Base-by-base conservation (phyloP, 768 basidiomycete genomes). In the Pleurotus salmoneostramineus region DNA sequence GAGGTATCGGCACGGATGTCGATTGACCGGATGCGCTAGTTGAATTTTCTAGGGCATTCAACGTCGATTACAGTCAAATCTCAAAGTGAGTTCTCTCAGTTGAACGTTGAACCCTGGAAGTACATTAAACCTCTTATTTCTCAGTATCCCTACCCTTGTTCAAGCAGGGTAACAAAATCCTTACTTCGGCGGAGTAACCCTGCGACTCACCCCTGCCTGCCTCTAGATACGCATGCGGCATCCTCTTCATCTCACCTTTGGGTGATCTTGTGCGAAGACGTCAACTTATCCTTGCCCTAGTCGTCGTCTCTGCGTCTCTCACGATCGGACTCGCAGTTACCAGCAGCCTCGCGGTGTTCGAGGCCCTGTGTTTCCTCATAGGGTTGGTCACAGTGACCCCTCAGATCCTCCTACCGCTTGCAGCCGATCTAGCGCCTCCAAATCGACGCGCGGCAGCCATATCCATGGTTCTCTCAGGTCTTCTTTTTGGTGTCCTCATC, bases 251-350 rank as follows among this genome's bases (percentile, higher is more conserved):
- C 56, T 82, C 89, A 0, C 93, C 94, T 1, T 75, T 93, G 0
- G 93, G 94, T 6, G 93, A 96, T 68, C 79, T 95, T 17, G 79
- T 93, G 32, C 87, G 88, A 15, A 75, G 93, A 36, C 77, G 93
- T 10, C 86, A 83, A 45, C 76, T 96, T 0, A 77, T 89, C 33
- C 75, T 95, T 17, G 58, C 77, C 8, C 70, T 92, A 15, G 73
- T 88, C 40, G 62, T 79, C 1, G 48, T 80, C 17, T 83, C 86
- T 0, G 78, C 81, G 0, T 64, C 77, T 3, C 74, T 96, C 3
- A 83, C 88, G 0, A 83, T 95, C 50, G 92, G 88, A 0, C 77
- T 94, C 0, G 80, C 88, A 0, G 61, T 91, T 10, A 89, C 90
- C 0, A 71, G 69, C 2, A 80, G 71, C 50, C 74, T 91, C 3